A percentile compares a stretch with the other conserved stretches of the same genome.
phyloP scores from a whole-genome alignment of 2,329 filamentous ascomycete genomes.

The Dryadomyces quercivorus region DNA sequence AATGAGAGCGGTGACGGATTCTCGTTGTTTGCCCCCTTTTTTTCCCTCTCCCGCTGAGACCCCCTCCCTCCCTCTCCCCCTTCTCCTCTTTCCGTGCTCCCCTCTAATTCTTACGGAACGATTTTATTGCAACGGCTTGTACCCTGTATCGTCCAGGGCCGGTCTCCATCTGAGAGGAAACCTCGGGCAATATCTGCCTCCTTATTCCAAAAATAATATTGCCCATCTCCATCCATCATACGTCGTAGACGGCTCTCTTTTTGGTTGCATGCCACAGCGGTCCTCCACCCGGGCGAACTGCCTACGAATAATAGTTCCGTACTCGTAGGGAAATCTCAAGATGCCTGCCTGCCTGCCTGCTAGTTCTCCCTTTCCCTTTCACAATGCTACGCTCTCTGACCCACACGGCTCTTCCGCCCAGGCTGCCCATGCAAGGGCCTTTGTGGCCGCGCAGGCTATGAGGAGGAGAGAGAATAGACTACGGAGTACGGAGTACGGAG shows the following conservation, averaged over 20 bases:
- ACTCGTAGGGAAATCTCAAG: no score
- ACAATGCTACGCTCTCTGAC: no score
- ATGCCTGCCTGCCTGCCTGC: no score
- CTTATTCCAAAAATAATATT: not conserved
- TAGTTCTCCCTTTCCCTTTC: no score
- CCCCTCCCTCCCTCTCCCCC: no score
- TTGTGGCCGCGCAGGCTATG: no score
- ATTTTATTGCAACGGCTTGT: not conserved
- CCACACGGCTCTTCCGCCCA: no score
- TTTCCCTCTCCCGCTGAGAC: not conserved
- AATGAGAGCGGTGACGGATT: not conserved
- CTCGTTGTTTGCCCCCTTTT: not conserved
- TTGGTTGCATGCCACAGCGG: not conserved
- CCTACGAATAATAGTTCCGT: no score
- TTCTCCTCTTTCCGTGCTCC: not conserved
- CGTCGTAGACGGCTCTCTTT: not conserved
- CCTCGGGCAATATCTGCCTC: not conserved
- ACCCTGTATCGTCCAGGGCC: not conserved
- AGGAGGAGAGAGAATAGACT: no score
- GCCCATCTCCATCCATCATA: not conserved
- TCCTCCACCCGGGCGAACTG: not conserved
- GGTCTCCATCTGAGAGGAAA: no score
- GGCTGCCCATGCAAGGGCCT: no score
- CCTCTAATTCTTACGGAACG: not conserved
- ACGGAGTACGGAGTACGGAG: no score